Percentiles rank a stretch among this genome's conserved stretches.
These are phyloP conservation scores for Gonapodya sp. DNA, from an alignment of 192 early-diverging fungal species.

Conservation along the genomic window DNA sequence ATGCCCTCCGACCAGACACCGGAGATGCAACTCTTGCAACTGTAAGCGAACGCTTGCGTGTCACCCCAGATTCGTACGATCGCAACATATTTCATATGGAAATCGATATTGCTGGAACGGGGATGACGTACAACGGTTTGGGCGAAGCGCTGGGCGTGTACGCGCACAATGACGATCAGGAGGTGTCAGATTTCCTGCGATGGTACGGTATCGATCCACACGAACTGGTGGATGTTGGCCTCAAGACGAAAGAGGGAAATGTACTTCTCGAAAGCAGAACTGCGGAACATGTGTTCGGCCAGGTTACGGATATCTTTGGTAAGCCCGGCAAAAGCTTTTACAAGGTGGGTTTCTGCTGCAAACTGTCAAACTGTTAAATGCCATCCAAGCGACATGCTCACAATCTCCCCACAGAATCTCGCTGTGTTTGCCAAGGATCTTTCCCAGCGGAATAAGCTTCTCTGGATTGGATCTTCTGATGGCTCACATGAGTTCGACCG, in stretches of 20 bases:
- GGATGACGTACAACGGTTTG: slow-evolving; percentile 71
- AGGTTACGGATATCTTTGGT: slow-evolving; percentile 84
- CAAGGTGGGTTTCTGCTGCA: slow-evolving; percentile 2
- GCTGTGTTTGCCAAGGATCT: slow-evolving; percentile 60
- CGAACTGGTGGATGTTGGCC: slow-evolving; percentile 39
- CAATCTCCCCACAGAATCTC: slow-evolving; percentile 42
- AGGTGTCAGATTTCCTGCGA: slow-evolving; percentile 63
- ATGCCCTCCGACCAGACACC: slow-evolving; percentile 51
- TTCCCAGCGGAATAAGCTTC: slow-evolving; percentile 53
- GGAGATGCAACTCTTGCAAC: slow-evolving; percentile 52
- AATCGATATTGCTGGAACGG: slow-evolving; percentile 72
- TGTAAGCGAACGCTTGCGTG: slow-evolving; percentile 65
- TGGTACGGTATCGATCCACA: slow-evolving; percentile 61
- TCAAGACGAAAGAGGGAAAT: neutral
- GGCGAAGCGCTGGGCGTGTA: slow-evolving; percentile 91
- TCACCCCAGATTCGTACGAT: slow-evolving; percentile 82
- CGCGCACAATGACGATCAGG: slow-evolving; percentile 69
- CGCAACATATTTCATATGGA: slow-evolving; percentile 96
- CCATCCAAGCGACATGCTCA: neutral
- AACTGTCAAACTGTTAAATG: neutral
- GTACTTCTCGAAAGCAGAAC: slow-evolving; percentile 53
- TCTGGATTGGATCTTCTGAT: slow-evolving; percentile 55
- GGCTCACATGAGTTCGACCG: slow-evolving; percentile 69
- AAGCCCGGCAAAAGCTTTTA: slow-evolving; percentile 93
- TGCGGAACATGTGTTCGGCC: slow-evolving; percentile 67